These are phyloP conservation scores for Lupinus albus DNA, from an alignment of 306 rosid genomes.

Conservation along the genomic window DNA sequence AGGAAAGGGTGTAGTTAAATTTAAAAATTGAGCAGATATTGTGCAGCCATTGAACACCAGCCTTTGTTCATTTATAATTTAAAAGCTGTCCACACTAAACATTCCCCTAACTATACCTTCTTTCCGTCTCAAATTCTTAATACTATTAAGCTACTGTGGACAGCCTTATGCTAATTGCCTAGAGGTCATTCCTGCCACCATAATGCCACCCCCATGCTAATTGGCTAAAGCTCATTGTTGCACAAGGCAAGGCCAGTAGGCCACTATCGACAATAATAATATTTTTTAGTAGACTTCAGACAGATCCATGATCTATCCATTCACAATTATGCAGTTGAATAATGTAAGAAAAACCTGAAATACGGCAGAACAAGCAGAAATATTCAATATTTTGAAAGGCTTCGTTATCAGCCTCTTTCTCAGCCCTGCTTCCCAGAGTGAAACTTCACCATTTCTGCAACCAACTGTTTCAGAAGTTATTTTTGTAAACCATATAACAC, in stretches of 20 bases:
- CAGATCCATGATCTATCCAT: not conserved
- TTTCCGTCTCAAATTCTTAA: not conserved
- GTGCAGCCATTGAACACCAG: too few relatives aligned
- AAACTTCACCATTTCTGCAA: conserved; percentile 57
- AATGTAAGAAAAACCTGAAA: conserved; percentile 51
- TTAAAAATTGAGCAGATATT: not conserved
- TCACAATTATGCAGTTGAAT: not conserved
- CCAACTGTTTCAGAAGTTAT: conserved; percentile 58
- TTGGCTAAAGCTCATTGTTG: conserved; percentile 2
- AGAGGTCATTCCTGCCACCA: not conserved
- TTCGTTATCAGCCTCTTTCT: conserved; percentile 52
- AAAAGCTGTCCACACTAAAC: not conserved
- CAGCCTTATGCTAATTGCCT: not conserved
- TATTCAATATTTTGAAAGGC: conserved; percentile 50
- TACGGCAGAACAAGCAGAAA: conserved; percentile 38
- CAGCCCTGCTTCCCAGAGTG: conserved; percentile 59
- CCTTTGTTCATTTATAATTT: not conserved
- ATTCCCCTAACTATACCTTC: not conserved
- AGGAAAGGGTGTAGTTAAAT: not conserved
- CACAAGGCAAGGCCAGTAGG: conserved; percentile 16
- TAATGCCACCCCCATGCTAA: not conserved
- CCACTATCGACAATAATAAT: not conserved
- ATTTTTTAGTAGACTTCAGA: conserved; percentile 1
- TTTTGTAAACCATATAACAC: conserved; percentile 21
- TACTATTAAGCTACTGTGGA: not conserved